Percentiles rank a stretch among this genome's conserved stretches.
phyloP scores from a whole-genome alignment of 2,329 filamentous ascomycete species.

The Diplodia intermedia region DNA sequence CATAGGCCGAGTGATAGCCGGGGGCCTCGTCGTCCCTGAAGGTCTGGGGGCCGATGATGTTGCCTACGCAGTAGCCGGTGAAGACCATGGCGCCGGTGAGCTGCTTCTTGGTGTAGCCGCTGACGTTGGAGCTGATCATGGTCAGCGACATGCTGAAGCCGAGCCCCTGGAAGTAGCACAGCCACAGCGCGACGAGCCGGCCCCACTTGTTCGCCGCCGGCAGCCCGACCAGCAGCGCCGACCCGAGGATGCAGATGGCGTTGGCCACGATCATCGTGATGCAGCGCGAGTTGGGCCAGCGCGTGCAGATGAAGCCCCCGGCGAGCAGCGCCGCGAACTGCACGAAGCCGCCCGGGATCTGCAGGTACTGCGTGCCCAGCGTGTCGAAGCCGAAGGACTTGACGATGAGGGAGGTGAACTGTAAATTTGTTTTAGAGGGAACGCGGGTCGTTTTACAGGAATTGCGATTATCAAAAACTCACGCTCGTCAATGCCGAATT shows the following conservation, averaged over 20 bases:
- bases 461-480: too few species aligned
- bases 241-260: constrained; percentile 61
- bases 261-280: constrained; percentile 65
- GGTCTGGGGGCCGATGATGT: constrained; percentile 63
- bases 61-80: constrained; percentile 61
- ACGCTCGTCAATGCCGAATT: constrained; percentile 63
- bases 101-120: constrained; percentile 64
- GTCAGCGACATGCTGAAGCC: constrained; percentile 63
- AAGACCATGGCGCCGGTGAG: constrained; percentile 60
- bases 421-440: background rate
- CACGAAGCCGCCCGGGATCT: constrained; percentile 66
- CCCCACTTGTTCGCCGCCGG: constrained; percentile 63
- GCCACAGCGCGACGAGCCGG: constrained; percentile 63
- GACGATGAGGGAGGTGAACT: constrained; percentile 58
- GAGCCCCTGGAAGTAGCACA: constrained; percentile 62
- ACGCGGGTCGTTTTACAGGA: too few species aligned
- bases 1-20: constrained; percentile 58
- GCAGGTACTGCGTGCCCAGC: constrained; percentile 76
- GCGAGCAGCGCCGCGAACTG: constrained; percentile 62
- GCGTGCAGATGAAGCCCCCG: constrained; percentile 59
- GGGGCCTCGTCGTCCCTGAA: constrained; percentile 59
- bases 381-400: constrained; percentile 83
- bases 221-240: constrained; percentile 60
- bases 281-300: constrained; percentile 61
- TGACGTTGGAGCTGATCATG: constrained; percentile 61